Base-by-base conservation (phyloP, 2,329 filamentous ascomycete genomes). In the Taxawa tesnikishii region DNA sequence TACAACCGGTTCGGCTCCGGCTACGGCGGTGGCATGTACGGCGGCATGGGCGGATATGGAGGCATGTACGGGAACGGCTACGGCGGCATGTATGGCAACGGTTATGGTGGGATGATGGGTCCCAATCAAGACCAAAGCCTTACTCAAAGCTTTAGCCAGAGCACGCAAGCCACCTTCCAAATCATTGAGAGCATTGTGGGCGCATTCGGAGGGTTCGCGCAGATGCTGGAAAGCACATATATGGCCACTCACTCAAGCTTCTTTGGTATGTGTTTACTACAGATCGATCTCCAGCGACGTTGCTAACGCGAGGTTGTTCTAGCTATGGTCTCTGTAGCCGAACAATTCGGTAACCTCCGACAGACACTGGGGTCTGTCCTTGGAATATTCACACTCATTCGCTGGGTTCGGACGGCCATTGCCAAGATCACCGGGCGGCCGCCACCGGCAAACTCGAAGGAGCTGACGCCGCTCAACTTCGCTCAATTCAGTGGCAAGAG, bases 241-340 rank as follows among this genome's bases (percentile, higher is more conserved):
- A 98, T 98, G 92, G 90, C 92, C 17, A 98, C 90, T 0, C 90
- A 98, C 59, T 94, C 87, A 5, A 94, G 84, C 33, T 98, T 98
- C 59, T 98, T 96, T 50, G 87, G 85, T 94, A 71, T 49, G 79
- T 60, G 10, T 31, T 14, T 16, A n/a, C 18, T 25, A 8, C 31
- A 21, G 28, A 7, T 38, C 41, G 26, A 6, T 4, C 6, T n/a
- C 11, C 4, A 18, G 3, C 15, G 10, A 15, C 15, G 8, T 5
- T 26, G 30, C 32, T 40, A 32, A 37, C 33, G n/a, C n/a, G n/a
- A n/a, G n/a, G 3, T 15, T 10, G 12, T 15, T 15, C 25, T 41
- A 90, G 90, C 90, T 34, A 96, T 98, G 87, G 83, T 98, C 24
- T 90, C 88, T 6, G 92, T 98, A 24, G 90, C 90, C 30, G 92